Evolutionary conservation across 805 yeast genomes (phyloP).

Genomic region (Candida anglica): DNA sequence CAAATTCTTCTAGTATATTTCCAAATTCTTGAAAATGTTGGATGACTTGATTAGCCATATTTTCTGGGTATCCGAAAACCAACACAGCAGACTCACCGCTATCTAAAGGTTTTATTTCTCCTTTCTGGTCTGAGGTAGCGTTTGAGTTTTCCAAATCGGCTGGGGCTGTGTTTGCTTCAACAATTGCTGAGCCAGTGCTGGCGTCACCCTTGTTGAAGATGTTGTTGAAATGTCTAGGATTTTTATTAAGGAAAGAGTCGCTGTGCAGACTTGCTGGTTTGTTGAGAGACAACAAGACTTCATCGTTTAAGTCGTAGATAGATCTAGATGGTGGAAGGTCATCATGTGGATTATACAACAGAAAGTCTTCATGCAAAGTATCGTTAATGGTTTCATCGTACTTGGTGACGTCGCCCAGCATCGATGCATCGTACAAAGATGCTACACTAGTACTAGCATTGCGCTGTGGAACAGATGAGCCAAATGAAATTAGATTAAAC

Average conservation of each 20-base stretch:
- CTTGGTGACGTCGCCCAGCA: conserved; percentile 14
- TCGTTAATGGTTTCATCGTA: conserved; percentile 29
- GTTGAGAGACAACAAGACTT: conserved; percentile 32
- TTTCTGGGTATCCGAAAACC: conserved; percentile 87
- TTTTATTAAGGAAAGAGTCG: conserved; percentile 40
- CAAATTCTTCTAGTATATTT: conserved; percentile 69
- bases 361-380: conserved; percentile 24
- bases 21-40: conserved; percentile 80
- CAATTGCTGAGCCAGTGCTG: conserved; percentile 10
- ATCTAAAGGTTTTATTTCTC: conserved; percentile 18
- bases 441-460: conserved; percentile 11
- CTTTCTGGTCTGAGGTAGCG: conserved; percentile 4
- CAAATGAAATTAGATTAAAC: conserved; percentile 35
- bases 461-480: conserved; percentile 17
- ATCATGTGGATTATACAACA: conserved; percentile 17
- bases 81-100: conserved; percentile 62
- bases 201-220: conserved; percentile 37
- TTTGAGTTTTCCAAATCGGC: conserved; percentile 6
- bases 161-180: conserved; percentile 5
- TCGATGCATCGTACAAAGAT: conserved; percentile 18
- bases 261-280: conserved; percentile 30
- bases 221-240: conserved; percentile 43
- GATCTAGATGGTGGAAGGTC: conserved; percentile 51
- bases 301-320: conserved; percentile 45
- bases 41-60: conserved; percentile 61